Conservation (phyloP, 1,284 basidiomycete genomes). For the Puccinia horiana region DNA sequence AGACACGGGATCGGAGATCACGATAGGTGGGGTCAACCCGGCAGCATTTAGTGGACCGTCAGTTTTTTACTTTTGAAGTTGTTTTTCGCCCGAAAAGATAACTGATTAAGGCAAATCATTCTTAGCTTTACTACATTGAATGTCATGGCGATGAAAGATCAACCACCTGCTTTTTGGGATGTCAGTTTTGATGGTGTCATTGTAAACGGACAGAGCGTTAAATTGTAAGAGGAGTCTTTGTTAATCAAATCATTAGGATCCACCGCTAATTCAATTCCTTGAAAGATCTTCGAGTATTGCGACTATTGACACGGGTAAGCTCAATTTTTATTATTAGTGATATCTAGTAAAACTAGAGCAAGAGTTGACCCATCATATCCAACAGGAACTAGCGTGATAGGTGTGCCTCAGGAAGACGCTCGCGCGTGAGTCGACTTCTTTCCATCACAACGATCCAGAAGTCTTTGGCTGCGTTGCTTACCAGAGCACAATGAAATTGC, state of each 20-base stretch:
- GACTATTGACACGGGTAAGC: conserved; percentile 43
- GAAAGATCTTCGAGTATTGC: conserved; percentile 22
- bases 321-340: background rate
- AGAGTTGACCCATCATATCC: background rate
- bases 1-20: conserved; percentile 28
- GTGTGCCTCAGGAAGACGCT: conserved; percentile 31
- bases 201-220: conserved; percentile 15
- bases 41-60: conserved; percentile 25
- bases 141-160: conserved; percentile 43
- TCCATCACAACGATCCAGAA: background rate
- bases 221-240: background rate
- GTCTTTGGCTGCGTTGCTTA: background rate
- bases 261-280: background rate
- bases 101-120: background rate
- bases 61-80: conserved; percentile 2
- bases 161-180: conserved; percentile 39
- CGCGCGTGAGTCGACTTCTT: conserved; percentile 13
- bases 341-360: background rate
- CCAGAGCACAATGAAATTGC: background rate
- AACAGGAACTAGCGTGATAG: conserved; percentile 36
- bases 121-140: conserved; percentile 32
- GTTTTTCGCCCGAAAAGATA: background rate
- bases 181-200: conserved; percentile 29
- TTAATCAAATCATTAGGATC: background rate
- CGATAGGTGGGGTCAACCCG: conserved; percentile 30